phyloP scores from a whole-genome alignment of 176 grass and related monocot species.

The Zea mays region Zm-B73-REFERENCE-NAM-5.0 NC_050099.1:236348501-236349000 shows the following conservation, averaged over 20 bases:
- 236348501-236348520: conserved; percentile 75
- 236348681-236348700: not conserved
- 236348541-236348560: conserved; percentile 45
- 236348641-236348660: not conserved
- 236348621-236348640: not conserved
- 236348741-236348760: not conserved
- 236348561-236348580: not conserved
- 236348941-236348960: no score
- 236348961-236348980: no score
- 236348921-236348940: no score
- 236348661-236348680: conserved; percentile 18
- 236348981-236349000: no score
- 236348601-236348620: conserved; percentile 27
- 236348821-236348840: not conserved
- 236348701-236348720: not conserved
- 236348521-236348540: conserved; percentile 88
- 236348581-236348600: conserved; percentile 21
- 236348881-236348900: no score
- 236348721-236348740: not conserved
- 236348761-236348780: conserved; percentile 13
- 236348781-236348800: not conserved
- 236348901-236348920: no score
- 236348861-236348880: conserved; percentile 18
- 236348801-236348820: not conserved
- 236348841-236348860: not conserved